A percentile compares a stretch with the other conserved stretches of the same genome.
These are phyloP conservation scores for Mycena vitilis DNA, from an alignment of 768 basidiomycete species.

Conservation along the genomic window DNA sequence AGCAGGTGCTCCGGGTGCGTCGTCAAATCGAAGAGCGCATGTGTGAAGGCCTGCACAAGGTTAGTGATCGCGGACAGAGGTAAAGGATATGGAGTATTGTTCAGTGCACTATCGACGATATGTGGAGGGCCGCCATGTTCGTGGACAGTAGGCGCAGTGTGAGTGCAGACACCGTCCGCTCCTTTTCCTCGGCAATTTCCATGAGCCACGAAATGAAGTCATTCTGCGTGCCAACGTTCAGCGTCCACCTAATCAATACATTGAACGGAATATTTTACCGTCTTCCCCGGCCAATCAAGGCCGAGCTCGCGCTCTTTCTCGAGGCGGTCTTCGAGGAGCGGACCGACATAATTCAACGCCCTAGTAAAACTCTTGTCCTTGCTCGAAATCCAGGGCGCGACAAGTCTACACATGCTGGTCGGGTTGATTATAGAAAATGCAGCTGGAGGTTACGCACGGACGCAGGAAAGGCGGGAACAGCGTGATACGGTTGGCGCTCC, in stretches of 20 bases:
- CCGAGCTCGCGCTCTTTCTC: slow-evolving; percentile 37
- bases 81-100: not conserved
- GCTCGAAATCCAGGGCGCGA: slow-evolving; percentile 19
- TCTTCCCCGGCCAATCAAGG: slow-evolving; percentile 49
- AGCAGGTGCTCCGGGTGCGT: slow-evolving; percentile 46
- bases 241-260: no score
- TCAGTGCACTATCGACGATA: slow-evolving; percentile 48
- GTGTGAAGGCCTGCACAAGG: slow-evolving; percentile 46
- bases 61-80: not conserved
- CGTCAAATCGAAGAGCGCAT: slow-evolving; percentile 53
- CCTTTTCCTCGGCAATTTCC: slow-evolving; percentile 39
- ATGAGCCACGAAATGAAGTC: slow-evolving; percentile 36
- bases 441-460: slow-evolving; percentile 39
- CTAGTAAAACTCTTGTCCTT: slow-evolving; percentile 3
- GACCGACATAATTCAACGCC: slow-evolving; percentile 13
- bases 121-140: slow-evolving; percentile 58
- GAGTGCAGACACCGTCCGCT: slow-evolving; percentile 41
- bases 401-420: slow-evolving; percentile 2
- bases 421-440: not conserved
- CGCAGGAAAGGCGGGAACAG: slow-evolving; percentile 47
- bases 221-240: slow-evolving; percentile 21
- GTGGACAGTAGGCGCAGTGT: slow-evolving; percentile 46
- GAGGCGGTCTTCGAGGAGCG: slow-evolving; percentile 23
- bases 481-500: slow-evolving; percentile 35
- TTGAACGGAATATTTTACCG: no score